Base-by-base conservation (phyloP, 768 basidiomycete genomes). In the Russula emetica region DNA sequence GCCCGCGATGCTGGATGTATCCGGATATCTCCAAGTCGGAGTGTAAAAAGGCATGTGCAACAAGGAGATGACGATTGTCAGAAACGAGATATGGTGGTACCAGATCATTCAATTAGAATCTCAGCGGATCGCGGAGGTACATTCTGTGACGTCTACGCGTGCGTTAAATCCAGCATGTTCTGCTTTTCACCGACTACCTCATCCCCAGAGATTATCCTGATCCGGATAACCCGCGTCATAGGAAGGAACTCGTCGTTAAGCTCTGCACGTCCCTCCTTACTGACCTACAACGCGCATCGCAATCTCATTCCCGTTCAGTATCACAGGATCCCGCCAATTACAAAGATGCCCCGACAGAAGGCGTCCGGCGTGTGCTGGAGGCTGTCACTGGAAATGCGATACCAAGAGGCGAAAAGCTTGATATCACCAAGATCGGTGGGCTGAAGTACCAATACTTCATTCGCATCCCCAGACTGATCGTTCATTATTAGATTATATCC, bases 71-170 rank as follows among this genome's bases (percentile, higher is more conserved):
- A 38, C 34, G 34, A 11, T 36, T 36, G 11, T 38, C 36, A 40
- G 38, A 40, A 36, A 11, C 34, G 36, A 36, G 36, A 10, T 34
- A 13, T 14, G 24, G 50, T 26, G 50, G 62, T 91, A 53, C 87
- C 88, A 24, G 85, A 90, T 72, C 82, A 81, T 69, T 94, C 91
- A 14, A 87, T 94, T 62, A 82, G 86, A 58, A 92, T 94, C 66
- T 92, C 90, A 69, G 89, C 90, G 8, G 92, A 94, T 74, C 79
- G 92, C 75, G 94, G 94, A 40, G 94, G 94, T 5, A 97, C 93
- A 0, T 96, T 94, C 75, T 93, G 92, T 70, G 94, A 95, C 72
- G 84, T 94, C 38, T 85, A 92, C 73, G 91, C 91, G 83, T 88
- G 69, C 67, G 84, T 79, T 34, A 0, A 9, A 51, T 14, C 1